These are phyloP conservation scores for Glomus cerebriforme DNA, from an alignment of 192 early-diverging fungal genomes.

Conservation along the genomic window DNA sequence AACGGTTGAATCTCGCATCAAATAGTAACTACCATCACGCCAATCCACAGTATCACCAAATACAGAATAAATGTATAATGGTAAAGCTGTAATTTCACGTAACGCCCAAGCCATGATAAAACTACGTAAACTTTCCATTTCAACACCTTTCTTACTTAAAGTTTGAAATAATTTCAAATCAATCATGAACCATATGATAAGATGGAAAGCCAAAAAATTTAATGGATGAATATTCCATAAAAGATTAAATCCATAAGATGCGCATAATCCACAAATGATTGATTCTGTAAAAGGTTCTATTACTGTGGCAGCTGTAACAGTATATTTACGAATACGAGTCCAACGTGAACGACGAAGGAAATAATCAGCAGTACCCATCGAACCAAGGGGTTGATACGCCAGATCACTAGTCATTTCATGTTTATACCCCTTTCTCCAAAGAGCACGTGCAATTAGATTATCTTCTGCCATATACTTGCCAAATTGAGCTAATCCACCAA, in stretches of 20 bases:
- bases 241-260: conserved; percentile 65
- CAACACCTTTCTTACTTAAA: conserved; percentile 34
- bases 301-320: conserved; percentile 84
- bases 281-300: conserved; percentile 94
- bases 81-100: conserved; percentile 82
- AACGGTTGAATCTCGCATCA: conserved; percentile 68
- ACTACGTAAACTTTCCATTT: conserved; percentile 42
- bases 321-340: conserved; percentile 93
- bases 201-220: conserved; percentile 55
- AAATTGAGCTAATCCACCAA: conserved; percentile 83
- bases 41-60: conserved; percentile 82
- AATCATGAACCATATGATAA: conserved; percentile 62
- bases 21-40: conserved; percentile 74
- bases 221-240: conserved; percentile 53
- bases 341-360: conserved; percentile 85
- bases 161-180: conserved; percentile 58
- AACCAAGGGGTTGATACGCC: conserved; percentile 83
- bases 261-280: conserved; percentile 72
- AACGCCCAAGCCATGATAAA: conserved; percentile 79
- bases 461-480: conserved; percentile 94
- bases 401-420: conserved; percentile 89
- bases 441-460: conserved; percentile 86
- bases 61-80: conserved; percentile 81
- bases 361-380: conserved; percentile 76
- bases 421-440: conserved; percentile 76